Evolutionary conservation across 2,329 filamentous ascomycete species (phyloP), one percentile per base, ranked within the genome.

Genomic region (Sarocladiaceae sp.): DNA sequence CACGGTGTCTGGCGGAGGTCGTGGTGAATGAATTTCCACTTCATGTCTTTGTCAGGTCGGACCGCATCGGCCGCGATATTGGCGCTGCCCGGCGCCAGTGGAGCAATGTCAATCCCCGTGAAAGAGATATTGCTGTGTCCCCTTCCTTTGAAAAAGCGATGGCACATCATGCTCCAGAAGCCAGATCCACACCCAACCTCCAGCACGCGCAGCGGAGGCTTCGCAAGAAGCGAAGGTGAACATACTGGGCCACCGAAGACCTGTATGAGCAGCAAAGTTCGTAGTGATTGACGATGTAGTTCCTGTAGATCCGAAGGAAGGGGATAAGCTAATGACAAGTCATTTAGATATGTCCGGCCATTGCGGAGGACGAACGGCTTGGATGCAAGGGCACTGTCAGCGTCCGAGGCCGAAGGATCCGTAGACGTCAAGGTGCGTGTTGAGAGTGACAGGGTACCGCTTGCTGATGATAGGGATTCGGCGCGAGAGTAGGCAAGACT

Each of bases 101-200:
- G 82, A 7, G 85, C 84, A 45, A 95, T 80, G 58, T 95, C 89
- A 32, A 95, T 65, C 2, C 89, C 90, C 0, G 84, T 87, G 58
- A 94, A 95, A 4, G 80, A 78, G 18, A 94, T 82, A 48, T 81
- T 74, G 4, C 73, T 66, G 57, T 85, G 75, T 12, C 88, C 88
- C 45, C 77, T 72, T 40, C 78, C 74, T 46, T 76, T 73, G 58
- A 90, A 88, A 63, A 87, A 85, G 27, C 87, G 80, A 61, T 95
- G 85, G 61, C 88, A 94, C 70, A 88, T 82, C 64, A 86, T 83
- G 54, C 86, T 90, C 90, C 90, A 96, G 59, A 94, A 86, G 19
- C 81, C 91, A 16, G 85, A 85, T 15, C 90, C 90, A 62, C 91
- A 97, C 23, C 83, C 89, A 26, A 96, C 66, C 58, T 97, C 91